Conservation (phyloP, 306 rosid species). For the Rosa lucieae region DNA sequence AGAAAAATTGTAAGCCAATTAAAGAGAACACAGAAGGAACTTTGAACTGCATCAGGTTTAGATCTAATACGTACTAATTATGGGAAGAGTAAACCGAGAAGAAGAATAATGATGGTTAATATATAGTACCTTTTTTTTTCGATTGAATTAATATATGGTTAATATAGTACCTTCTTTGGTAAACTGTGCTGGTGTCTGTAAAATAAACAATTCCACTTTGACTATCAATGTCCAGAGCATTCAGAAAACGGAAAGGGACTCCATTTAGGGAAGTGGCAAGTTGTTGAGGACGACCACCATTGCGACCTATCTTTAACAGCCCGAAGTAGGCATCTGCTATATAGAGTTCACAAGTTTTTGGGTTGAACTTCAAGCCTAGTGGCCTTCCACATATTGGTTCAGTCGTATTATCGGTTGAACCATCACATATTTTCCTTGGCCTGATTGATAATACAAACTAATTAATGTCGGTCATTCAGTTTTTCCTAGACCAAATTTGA, state of each 20-base stretch:
- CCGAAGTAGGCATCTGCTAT: constrained; percentile 64
- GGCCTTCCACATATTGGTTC: constrained; percentile 68
- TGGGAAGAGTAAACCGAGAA: too few species aligned
- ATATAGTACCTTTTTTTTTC: too few species aligned
- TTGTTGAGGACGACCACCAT: constrained; percentile 43
- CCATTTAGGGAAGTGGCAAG: constrained; percentile 45
- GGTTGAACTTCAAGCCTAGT: constrained; percentile 40
- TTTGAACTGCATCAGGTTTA: not conserved
- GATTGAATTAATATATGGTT: too few species aligned
- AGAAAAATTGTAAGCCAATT: not conserved
- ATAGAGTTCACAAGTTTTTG: constrained; percentile 32
- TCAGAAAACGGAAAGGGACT: constrained; percentile 43
- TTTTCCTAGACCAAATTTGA: not conserved
- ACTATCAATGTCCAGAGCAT: constrained; percentile 51
- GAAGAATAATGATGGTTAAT: too few species aligned
- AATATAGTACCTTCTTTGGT: constrained; percentile 50
- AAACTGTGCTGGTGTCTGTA: constrained; percentile 55
- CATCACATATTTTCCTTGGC: constrained; percentile 42
- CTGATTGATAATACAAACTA: constrained; percentile 10
- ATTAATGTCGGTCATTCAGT: not conserved
- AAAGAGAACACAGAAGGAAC: not conserved
- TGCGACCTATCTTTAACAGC: constrained; percentile 33
- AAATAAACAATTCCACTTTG: constrained; percentile 50
- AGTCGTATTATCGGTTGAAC: constrained; percentile 21
- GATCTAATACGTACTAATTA: not conserved